Conservation (phyloP, 2,329 filamentous ascomycete species). For the Elsinoe perseae region DNA sequence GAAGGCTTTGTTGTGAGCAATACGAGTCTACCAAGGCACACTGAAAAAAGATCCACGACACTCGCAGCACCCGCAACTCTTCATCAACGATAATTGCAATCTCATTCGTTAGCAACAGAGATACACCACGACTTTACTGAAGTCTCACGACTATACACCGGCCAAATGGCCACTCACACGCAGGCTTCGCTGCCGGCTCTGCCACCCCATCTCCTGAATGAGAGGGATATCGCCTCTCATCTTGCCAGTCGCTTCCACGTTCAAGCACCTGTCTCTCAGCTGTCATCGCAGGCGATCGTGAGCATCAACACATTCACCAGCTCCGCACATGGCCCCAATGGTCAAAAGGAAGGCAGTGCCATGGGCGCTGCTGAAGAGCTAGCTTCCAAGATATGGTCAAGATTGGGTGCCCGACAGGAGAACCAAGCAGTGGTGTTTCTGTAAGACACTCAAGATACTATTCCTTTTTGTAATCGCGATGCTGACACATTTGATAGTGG, state of each 20-base stretch:
- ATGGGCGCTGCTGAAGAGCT: slow-evolving; percentile 90
- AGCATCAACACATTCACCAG: slow-evolving; percentile 92
- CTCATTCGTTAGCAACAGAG: not conserved
- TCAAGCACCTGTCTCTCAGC: slow-evolving; percentile 72
- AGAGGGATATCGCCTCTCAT: slow-evolving; percentile 72
- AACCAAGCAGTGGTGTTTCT: slow-evolving; percentile 90
- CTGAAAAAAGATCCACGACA: not conserved
- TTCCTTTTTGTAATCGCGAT: not conserved
- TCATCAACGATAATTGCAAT: not conserved
- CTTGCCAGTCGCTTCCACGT: slow-evolving; percentile 88
- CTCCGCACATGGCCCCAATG: slow-evolving; percentile 80
- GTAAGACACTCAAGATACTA: slow-evolving; percentile 48
- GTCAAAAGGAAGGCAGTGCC: slow-evolving; percentile 81
- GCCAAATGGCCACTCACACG: slow-evolving; percentile 43
- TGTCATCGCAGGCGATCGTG: slow-evolving; percentile 87
- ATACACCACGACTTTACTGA: not conserved
- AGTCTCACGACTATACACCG: not conserved
- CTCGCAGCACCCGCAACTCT: slow-evolving; percentile 6
- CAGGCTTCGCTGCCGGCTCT: slow-evolving; percentile 83
- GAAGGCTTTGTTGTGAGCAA: slow-evolving; percentile 11
- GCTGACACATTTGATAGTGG: slow-evolving; percentile 50
- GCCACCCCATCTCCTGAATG: slow-evolving; percentile 72
- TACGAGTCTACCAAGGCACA: not conserved
- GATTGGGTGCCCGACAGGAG: slow-evolving; percentile 79
- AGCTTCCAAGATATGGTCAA: slow-evolving; percentile 74